Base-by-base conservation (phyloP, 2,329 filamentous ascomycete genomes). In the Hymenoscyphus linearis region DNA sequence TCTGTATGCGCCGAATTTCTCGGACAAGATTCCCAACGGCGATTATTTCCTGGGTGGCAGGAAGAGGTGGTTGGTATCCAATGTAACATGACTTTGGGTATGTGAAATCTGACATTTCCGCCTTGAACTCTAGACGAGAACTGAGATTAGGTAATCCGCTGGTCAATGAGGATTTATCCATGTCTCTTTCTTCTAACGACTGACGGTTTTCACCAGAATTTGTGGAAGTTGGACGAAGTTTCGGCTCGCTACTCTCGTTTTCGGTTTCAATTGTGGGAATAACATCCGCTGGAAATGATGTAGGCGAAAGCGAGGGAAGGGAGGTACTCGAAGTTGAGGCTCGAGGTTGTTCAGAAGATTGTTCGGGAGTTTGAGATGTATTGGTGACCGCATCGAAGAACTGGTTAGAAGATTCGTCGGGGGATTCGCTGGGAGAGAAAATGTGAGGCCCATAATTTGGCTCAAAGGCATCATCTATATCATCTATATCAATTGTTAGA, bases 61-160 rank as follows among this genome's bases (percentile, higher is more conserved):
- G 59, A 13, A 68, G 44, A 12, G 62, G 65, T n/a, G 66, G 61
- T 9, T 50, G 22, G 18, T 62, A 58, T 2, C 60, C 62, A 14
- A 26, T 25, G 37, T 64, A 62, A 37, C 53, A 60, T 14, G 66
- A 68, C 34, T 64, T 65, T 3, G 66, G 64, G 35, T 52, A 60
- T 52, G 35, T 44, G 25, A 59, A 47, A 26, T 59, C 54, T 6
- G 58, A n/a, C 16, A 56, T n/a, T 7, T 36, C 54, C 14, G 18
- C 3, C 18, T 36, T 37, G 35, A 56, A 44, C 25, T 58, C 14
- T 25, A 58, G 25, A 52, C 44, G 44, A 18, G 10, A 13, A 4
- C 25, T 50, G 18, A 12, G 10, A 22, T 50, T 50, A 12, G 44
- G 44, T 25, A 25, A 18, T 50, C 25, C 18, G 9, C n/a, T 47